Base-by-base conservation (phyloP, 2,329 filamentous ascomycete species). In the Bimuria novae-zelandiae region DNA sequence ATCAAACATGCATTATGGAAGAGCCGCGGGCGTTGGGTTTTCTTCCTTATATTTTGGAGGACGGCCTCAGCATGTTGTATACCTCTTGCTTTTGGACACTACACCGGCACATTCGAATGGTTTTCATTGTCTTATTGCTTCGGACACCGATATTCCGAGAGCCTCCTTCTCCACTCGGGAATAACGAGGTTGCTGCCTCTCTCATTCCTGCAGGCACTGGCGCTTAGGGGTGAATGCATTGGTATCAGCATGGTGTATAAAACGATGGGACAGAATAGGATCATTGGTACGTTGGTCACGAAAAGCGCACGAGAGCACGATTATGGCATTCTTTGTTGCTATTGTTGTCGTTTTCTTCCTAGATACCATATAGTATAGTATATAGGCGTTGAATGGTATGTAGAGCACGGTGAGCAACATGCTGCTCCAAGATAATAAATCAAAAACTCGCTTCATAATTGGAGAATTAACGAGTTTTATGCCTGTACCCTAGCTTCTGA, bases 11-110 rank as follows among this genome's bases (percentile, higher is more conserved):
- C 43, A 46, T 47, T 61, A 53, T 30, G 27, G 43, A 33, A 49
- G 43, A 19, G 44, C 17, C 35, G 17, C 40, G 23, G 51, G 56
- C 49, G 41, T 46, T 19, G 41, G 27, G 33, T 12, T n/a, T 16
- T 41, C 27, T 42, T 50, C 37, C 14, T 16, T 17, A 27, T n/a
- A n/a, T n/a, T 37, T 32, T 39, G 50, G 42, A 32, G 36, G 52
- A 44, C 27, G 32, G 49, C 39, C 12, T 25, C 43, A 49, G 50
- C 56, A 61, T 61, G 48, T 52, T 61, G 52, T 61, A 61, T 61
- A 61, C 54, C 53, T 54, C 39, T 51, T 52, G 12, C 29, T 17
- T 23, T 42, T 14, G 39, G 22, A 14, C 22, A 14, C 21, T 23
- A 36, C 23, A 16, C n/a, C 17, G 32, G 19, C 21, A 4, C 25